Evolutionary conservation across 2,329 filamentous ascomycete species (phyloP).

Genomic region (Trichoderma sp.): DNA sequence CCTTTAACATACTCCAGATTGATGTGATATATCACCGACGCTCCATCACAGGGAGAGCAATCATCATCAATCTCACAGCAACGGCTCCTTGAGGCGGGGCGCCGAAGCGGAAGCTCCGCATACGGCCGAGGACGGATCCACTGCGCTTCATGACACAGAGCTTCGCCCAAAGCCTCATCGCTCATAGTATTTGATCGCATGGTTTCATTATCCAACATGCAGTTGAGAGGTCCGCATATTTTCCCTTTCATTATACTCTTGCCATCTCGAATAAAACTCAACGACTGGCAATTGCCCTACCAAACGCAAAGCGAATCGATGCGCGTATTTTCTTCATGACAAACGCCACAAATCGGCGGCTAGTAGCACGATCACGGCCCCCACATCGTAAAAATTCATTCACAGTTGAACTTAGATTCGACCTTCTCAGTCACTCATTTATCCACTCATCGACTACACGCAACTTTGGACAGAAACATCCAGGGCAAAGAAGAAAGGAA

Average conservation of each 20-base stretch:
- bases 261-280: neutral
- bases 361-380: neutral
- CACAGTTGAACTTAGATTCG: neutral
- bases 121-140: neutral
- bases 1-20: neutral
- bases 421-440: neutral
- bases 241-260: neutral
- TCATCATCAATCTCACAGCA: neutral
- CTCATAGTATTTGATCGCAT: neutral
- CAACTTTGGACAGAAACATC: neutral
- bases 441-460: neutral
- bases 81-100: neutral
- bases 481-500: neutral
- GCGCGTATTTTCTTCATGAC: neutral
- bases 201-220: neutral
- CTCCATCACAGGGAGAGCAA: neutral
- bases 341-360: slow-evolving; percentile 2
- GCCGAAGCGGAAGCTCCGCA: neutral
- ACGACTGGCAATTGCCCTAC: neutral
- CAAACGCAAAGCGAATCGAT: neutral
- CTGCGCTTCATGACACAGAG: neutral
- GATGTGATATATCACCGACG: neutral
- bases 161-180: neutral
- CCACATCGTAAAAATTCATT: slow-evolving; percentile 5
- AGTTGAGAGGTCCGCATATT: neutral